A percentile compares a stretch with the other conserved stretches of the same genome.
Conservation (phyloP, 257 asterid genomes). For the Perilla frutescens region DNA sequence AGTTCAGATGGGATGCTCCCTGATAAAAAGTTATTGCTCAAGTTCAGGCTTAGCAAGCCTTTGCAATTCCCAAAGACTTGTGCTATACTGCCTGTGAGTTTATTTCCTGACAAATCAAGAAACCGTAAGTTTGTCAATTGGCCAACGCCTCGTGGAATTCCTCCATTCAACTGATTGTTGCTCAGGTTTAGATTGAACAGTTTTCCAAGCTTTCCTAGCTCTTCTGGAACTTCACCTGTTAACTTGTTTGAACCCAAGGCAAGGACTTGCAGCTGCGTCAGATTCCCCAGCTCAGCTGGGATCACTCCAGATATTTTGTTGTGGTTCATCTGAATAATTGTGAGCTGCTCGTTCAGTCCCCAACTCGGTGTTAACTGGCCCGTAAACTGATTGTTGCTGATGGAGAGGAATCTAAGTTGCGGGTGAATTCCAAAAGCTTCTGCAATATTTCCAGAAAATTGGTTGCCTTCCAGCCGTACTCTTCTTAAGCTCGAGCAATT, state of each 20-base stretch:
- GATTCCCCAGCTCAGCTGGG: constrained; percentile 67
- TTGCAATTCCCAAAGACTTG: constrained; percentile 48
- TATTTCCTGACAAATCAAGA: constrained; percentile 68
- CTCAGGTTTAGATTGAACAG: constrained; percentile 59
- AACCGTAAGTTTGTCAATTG: constrained; percentile 46
- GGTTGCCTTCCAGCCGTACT: constrained; percentile 13
- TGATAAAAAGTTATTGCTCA: constrained; percentile 48
- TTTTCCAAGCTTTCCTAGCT: constrained; percentile 48
- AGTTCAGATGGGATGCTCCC: constrained; percentile 48
- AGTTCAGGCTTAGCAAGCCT: constrained; percentile 48
- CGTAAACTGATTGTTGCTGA: constrained; percentile 55
- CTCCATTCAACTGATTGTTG: constrained; percentile 64
- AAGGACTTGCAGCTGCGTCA: constrained; percentile 50
- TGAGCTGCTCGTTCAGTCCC: constrained; percentile 57
- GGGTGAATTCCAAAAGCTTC: constrained; percentile 42
- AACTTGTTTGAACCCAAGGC: constrained; percentile 62
- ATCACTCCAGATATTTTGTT: constrained; percentile 65
- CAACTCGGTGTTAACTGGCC: constrained; percentile 65
- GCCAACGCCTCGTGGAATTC: constrained; percentile 57
- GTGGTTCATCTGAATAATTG: constrained; percentile 51
- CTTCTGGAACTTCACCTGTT: constrained; percentile 62
- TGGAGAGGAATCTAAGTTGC: constrained; percentile 50
- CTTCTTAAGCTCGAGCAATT: constrained; percentile 55
- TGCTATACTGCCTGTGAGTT: constrained; percentile 57
- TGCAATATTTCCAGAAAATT: no score